Evolutionary conservation across 2,329 filamentous ascomycete genomes (phyloP), one percentile per base, ranked within the genome.

Genomic region (Fusarium dimerum): DNA sequence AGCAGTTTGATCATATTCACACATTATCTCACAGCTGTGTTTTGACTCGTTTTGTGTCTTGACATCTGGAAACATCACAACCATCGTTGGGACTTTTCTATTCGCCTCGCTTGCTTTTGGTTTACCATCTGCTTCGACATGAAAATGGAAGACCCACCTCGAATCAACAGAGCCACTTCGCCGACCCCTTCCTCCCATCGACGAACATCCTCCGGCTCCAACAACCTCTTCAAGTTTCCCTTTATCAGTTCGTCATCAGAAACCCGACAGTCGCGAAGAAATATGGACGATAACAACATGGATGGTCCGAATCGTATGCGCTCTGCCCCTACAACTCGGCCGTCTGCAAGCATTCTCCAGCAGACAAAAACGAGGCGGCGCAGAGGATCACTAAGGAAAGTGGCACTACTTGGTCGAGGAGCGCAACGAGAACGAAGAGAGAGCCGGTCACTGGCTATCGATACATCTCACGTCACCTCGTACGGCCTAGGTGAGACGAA

Each of bases 371-470:
- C 62, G 71, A 81, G 91, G 50, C 86, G 86, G 63, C 84, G 92
- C 54, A 89, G 89, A 68, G 92, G 91, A 5, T 96, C 92, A 11
- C 77, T 97, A 68, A 83, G 92, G 54, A 96, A 96, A 72, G 90
- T 90, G 11, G 92, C 91, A 26, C 77, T 96, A 45, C 78, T 96
- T 16, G 90, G 90, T 15, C 88, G 88, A 56, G 87, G 87, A 55
- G 83, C 79, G 49, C 85, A 82, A 69, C 79, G 82, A 54, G 84
- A 83, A 61, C 79, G 73, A 65, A 81, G 75, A 59, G 84, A 85
- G 50, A 73, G 71, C 50, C 81, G 76, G 49, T 68, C 73, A 16
- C 62, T 78, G 52, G 71, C 69, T 17, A 71, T 79, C 49, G 73
- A 79, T 50, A 76, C 71, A 17, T 68, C 70, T 20, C 67, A 70